Evolutionary conservation across 306 rosid species (phyloP).

Genomic region (Rosa multiflora): DNA sequence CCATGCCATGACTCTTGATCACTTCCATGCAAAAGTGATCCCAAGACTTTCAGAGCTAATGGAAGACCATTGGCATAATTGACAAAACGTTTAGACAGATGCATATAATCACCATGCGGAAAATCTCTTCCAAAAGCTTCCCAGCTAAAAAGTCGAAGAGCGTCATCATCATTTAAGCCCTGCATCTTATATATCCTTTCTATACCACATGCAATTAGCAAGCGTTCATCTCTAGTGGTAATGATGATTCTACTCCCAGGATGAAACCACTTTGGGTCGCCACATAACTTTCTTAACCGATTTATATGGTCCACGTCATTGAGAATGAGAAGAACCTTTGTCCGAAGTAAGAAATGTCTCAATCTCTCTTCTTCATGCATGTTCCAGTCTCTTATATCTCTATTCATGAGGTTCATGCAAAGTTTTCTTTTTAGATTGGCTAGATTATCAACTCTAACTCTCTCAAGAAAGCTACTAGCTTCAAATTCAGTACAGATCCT

Average conservation of each 20-base stretch:
- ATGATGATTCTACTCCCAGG: conserved; percentile 6
- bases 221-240: background rate
- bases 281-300: background rate
- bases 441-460: conserved; percentile 6
- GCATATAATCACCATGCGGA: too few relatives aligned
- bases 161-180: background rate
- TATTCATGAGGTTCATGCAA: background rate
- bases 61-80: too few relatives aligned
- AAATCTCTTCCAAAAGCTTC: too few relatives aligned
- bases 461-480: conserved; percentile 1
- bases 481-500: conserved; percentile 10
- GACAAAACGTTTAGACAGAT: too few relatives aligned
- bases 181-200: background rate
- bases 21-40: conserved; percentile 5
- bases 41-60: too few relatives aligned
- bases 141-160: too few relatives aligned
- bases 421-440: conserved; percentile 6
- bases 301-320: background rate
- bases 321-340: conserved; percentile 1
- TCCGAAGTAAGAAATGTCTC: background rate
- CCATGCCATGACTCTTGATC: background rate
- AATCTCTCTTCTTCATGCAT: conserved; percentile 3
- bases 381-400: background rate
- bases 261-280: background rate
- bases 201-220: background rate